phyloP scores from a whole-genome alignment of 2,329 filamentous ascomycete genomes.

The Xylaria sp. region DNA sequence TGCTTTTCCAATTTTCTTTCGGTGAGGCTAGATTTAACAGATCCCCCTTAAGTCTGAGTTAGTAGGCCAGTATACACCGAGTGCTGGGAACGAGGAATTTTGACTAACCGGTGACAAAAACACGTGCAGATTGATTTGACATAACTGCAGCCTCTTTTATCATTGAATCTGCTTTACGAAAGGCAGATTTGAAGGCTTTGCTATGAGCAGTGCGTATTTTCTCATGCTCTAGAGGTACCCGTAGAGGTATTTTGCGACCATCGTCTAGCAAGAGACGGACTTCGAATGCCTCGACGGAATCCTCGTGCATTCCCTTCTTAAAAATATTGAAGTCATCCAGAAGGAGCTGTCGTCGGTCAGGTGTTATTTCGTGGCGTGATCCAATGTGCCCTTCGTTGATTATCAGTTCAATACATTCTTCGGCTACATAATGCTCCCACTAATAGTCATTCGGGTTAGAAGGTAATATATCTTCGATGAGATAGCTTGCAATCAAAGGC shows the following conservation, averaged over 20 bases:
- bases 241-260: not conserved
- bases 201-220: not conserved
- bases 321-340: not conserved
- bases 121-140: not conserved
- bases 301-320: not conserved
- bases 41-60: not conserved
- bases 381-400: not conserved
- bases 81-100: not conserved
- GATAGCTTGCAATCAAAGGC: not conserved
- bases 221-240: not conserved
- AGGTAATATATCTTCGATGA: not conserved
- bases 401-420: not conserved
- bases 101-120: not conserved
- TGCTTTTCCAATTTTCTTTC: not conserved
- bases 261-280: not conserved
- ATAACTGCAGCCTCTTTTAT: not conserved
- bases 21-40: not conserved
- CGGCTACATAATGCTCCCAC: not conserved
- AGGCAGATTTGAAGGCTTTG: not conserved
- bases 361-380: not conserved
- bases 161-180: not conserved
- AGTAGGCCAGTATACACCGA: no score
- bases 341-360: not conserved
- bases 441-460: not conserved
- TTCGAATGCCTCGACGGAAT: not conserved